Evolutionary conservation across 2,329 filamentous ascomycete genomes (phyloP), one percentile per base, ranked within the genome.

Genomic region (Chrysosporium queenslandicum): DNA sequence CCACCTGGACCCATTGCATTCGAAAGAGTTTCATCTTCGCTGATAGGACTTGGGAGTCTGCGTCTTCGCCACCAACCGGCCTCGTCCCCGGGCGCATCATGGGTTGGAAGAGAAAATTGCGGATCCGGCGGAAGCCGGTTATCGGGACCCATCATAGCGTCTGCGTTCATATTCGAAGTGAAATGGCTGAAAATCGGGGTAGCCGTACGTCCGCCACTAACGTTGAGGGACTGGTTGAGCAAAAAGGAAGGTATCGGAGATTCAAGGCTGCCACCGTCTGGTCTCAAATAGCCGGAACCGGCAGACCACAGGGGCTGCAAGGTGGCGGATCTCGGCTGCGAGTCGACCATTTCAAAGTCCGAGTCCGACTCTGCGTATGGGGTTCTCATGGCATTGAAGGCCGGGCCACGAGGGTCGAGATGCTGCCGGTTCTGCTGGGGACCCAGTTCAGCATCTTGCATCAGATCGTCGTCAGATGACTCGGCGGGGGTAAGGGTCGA

Each of bases 11-110:
- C 30, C 16, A 27, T 20, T 20, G 9, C 5, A 23, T 37, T 37
- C 25, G 21, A 14, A n/a, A 8, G 40, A 8, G 39, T 47, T n/a
- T 53, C 45, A 34, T 47, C 45, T 18, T 53, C 50, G 20, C 66
- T 71, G 51, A 71, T 65, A 2, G 69, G 69, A 49, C 68, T 72
- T 2, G 68, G 70, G 20, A 70, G 61, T 29, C 65, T 63, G 40
- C 63, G 60, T 29, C 58, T 53, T 54, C 56, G 46, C 54, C 49
- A 56, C 52, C 52, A 53, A 16, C 36, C 37, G 11, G 53, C 39
- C 21, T 52, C 46, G 41, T 45, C 50, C 18, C 43, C 12, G 12
- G 32, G 30, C 8, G 23, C 25, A 11, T 46, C 23, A 4, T 39
- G 30, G 2, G 46, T 21, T 34, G 40, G 11, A 23, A 20, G 16